These are phyloP conservation scores for Termitomyces sp. DNA, from an alignment of 768 basidiomycete genomes.

Conservation along the genomic window DNA sequence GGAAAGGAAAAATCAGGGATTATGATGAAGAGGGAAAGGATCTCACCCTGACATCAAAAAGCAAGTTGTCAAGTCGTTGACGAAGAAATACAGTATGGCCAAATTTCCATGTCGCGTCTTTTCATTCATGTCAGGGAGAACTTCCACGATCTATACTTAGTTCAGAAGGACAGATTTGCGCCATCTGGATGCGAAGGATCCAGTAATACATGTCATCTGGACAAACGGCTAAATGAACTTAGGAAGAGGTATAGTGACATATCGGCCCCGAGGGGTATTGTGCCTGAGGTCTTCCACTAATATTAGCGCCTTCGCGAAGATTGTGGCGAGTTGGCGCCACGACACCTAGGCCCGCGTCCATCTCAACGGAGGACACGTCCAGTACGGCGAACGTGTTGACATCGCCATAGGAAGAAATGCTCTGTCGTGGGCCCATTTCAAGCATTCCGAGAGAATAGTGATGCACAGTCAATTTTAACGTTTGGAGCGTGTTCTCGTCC, in stretches of 20 bases:
- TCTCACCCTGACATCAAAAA: neutral
- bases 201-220: neutral
- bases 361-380: neutral
- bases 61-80: neutral
- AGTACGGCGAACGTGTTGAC: neutral
- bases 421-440: neutral
- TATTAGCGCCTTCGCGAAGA: neutral
- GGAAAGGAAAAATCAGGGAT: neutral
- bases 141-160: neutral
- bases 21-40: neutral
- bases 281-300: neutral
- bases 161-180: neutral
- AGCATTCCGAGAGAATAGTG: neutral
- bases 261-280: neutral
- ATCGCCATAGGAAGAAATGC: neutral
- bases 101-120: neutral
- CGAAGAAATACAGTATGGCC: neutral
- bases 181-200: neutral
- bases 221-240: neutral
- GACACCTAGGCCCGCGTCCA: neutral
- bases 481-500: neutral
- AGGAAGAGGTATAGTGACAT: neutral
- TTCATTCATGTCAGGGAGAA: neutral
- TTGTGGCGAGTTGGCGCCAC: neutral
- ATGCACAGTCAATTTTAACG: neutral